Evolutionary conservation across 1,139 yeast species (phyloP).

Genomic region (Blastobotrys indianensis): DNA sequence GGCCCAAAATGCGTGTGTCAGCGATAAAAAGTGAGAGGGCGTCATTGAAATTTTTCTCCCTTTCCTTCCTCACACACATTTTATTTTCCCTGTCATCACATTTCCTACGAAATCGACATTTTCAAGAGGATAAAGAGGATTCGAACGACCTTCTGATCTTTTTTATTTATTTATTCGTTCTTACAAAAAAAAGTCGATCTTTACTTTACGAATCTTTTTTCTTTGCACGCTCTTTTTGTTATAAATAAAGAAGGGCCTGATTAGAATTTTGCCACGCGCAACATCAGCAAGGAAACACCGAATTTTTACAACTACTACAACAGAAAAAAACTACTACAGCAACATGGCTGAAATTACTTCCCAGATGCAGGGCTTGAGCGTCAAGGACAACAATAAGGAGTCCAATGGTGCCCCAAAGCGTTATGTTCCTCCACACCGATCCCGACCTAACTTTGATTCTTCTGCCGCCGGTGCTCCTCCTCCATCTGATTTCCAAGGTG

Average conservation of each 20-base stretch:
- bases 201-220: background rate
- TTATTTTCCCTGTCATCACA: too few species aligned
- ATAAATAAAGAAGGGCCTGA: constrained; percentile 4
- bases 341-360: constrained; percentile 43
- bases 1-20: background rate
- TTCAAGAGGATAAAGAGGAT: too few species aligned
- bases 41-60: constrained; percentile 1
- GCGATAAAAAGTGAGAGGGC: background rate
- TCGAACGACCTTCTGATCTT: background rate
- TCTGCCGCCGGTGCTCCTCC: constrained; percentile 2
- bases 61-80: constrained; percentile 2
- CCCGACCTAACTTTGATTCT: constrained; percentile 10
- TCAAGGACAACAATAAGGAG: constrained; percentile 28
- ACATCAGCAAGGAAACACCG: background rate
- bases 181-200: too few species aligned
- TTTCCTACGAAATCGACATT: too few species aligned
- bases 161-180: background rate
- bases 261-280: constrained; percentile 5
- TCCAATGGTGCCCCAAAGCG: constrained; percentile 13
- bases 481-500: constrained; percentile 1
- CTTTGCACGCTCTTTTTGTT: background rate
- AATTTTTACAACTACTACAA: constrained; percentile 2
- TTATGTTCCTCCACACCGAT: constrained; percentile 69
- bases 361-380: constrained; percentile 41
- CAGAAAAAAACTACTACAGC: constrained; percentile 4